Evolutionary conservation across 75 land plant genomes (phyloP).

Genomic region (Larix kaempferi): DNA sequence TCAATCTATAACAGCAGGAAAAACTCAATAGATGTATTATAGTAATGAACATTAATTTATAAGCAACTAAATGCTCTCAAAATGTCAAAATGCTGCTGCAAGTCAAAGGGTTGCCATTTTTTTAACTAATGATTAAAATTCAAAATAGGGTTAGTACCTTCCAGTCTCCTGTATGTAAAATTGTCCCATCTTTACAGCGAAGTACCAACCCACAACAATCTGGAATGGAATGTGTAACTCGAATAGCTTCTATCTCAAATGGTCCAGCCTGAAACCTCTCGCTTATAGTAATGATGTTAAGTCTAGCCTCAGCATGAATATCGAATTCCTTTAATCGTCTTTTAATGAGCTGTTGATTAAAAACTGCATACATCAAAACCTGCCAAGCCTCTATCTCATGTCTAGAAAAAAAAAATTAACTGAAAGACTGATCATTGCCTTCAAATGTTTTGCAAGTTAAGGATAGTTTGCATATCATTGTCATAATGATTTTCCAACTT

Average conservation of each 20-base stretch:
- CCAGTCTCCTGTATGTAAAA: conserved; percentile 60
- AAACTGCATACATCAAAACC: background rate
- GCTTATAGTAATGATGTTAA: conserved; percentile 38
- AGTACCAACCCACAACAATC: conserved; percentile 57
- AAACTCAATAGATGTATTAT: conserved; percentile 3
- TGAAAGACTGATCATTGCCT: background rate
- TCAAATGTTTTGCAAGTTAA: background rate
- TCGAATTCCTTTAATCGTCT: conserved; percentile 37
- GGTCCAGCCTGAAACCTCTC: conserved; percentile 46
- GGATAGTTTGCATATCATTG: background rate
- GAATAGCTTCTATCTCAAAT: conserved; percentile 47
- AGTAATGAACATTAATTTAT: background rate
- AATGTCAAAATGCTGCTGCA: conserved; percentile 3
- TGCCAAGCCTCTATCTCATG: background rate
- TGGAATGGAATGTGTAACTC: conserved; percentile 57
- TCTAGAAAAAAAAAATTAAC: background rate
- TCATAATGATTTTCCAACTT: background rate
- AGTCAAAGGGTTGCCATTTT: background rate
- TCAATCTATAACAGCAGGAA: conserved; percentile 33
- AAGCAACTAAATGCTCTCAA: background rate
- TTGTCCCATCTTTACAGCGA: conserved; percentile 48
- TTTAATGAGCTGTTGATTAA: conserved; percentile 34
- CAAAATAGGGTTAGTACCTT: conserved; percentile 24
- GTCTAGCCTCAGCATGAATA: conserved; percentile 27
- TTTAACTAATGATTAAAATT: background rate